Percentiles rank a stretch among this genome's conserved stretches.
These are phyloP conservation scores for Camelina hispida DNA, from an alignment of 345 rosid species.

Conservation along the genomic window DNA sequence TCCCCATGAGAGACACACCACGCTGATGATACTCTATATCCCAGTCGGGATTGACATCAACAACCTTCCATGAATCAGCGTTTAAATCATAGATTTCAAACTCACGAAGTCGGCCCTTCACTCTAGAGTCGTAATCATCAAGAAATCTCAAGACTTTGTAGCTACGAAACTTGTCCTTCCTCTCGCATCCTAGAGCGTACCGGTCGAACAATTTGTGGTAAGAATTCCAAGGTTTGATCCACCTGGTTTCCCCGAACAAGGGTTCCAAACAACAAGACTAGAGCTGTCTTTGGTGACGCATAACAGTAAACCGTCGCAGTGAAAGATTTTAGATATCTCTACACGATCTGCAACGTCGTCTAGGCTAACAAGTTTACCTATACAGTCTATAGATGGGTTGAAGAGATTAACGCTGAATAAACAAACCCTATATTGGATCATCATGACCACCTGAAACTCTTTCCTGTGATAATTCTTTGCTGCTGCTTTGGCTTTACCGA, in stretches of 20 bases:
- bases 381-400: neutral
- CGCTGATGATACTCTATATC: neutral
- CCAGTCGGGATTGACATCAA: conserved; percentile 5
- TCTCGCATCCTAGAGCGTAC: neutral
- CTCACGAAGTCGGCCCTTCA: neutral
- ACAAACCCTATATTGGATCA: neutral
- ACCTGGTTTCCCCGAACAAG: neutral
- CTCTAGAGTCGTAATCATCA: neutral
- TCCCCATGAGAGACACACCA: neutral
- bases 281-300: neutral
- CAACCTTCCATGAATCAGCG: neutral
- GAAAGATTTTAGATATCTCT: neutral
- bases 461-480: neutral
- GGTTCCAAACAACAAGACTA: conserved; percentile 16
- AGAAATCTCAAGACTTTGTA: neutral
- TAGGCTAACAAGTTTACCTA: conserved; percentile 1
- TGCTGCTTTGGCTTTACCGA: neutral
- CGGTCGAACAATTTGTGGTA: neutral
- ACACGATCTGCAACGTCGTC: neutral
- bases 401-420: neutral
- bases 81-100: neutral
- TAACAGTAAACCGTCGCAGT: conserved; percentile 2
- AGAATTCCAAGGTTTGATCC: neutral
- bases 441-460: conserved; percentile 1
- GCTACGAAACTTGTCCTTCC: neutral